phyloP scores from a whole-genome alignment of 2,329 filamentous ascomycete species.

The Penicillium psychrosexuale region DNA sequence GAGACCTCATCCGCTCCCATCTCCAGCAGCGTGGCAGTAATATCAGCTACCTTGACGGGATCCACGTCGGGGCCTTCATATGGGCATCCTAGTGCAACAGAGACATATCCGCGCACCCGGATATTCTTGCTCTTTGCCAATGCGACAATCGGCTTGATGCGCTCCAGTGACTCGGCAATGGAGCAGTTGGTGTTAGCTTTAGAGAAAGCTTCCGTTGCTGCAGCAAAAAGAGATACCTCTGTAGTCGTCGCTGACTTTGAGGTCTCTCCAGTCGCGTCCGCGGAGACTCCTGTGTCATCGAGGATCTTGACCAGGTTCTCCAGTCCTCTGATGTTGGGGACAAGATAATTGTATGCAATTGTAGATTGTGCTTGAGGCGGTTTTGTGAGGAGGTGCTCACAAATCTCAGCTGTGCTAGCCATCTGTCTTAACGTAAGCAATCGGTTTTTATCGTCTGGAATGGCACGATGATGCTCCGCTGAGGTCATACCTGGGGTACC shows the following conservation, averaged over 20 bases:
- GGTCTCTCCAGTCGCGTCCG: slow-evolving; percentile 28
- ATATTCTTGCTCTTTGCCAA: slow-evolving; percentile 55
- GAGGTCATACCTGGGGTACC: slow-evolving; percentile 49
- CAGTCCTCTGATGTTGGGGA: slow-evolving; percentile 61
- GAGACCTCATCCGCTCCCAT: slow-evolving; percentile 66
- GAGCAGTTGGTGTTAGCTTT: slow-evolving; percentile 65
- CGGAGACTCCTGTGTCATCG: slow-evolving; percentile 40
- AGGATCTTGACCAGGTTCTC: slow-evolving; percentile 58
- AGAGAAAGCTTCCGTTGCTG: slow-evolving; percentile 63
- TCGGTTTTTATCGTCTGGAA: too few species aligned
- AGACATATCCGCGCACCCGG: slow-evolving; percentile 63
- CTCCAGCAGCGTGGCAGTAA: slow-evolving; percentile 59
- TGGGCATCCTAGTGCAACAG: slow-evolving; percentile 62
- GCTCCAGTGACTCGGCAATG: slow-evolving; percentile 59
- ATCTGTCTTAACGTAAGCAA: slow-evolving; percentile 46
- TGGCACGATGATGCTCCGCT: too few species aligned
- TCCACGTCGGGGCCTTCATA: slow-evolving; percentile 63
- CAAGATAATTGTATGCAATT: slow-evolving; percentile 64
- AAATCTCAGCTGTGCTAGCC: slow-evolving; percentile 62
- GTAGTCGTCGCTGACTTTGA: slow-evolving; percentile 38
- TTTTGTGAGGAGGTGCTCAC: slow-evolving; percentile 51
- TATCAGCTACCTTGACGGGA: slow-evolving; percentile 58
- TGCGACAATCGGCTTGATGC: slow-evolving; percentile 57
- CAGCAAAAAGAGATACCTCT: slow-evolving; percentile 63
- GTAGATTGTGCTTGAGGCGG: slow-evolving; percentile 51